Base-by-base conservation (phyloP, 441 rosid species). In the Aleurites moluccanus region DNA sequence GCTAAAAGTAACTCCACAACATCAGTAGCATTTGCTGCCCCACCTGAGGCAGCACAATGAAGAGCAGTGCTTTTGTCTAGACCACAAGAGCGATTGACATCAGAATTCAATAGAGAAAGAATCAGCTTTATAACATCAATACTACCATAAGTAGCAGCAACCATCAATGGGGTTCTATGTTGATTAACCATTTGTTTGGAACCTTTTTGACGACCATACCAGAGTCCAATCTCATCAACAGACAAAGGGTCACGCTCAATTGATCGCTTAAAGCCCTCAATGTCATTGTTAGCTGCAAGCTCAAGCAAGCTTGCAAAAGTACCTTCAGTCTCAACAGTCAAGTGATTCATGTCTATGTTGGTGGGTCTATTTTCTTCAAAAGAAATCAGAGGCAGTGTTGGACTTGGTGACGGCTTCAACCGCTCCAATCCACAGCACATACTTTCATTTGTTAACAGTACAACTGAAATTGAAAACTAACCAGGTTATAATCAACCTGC, bases 141-240 rank as follows among this genome's bases (percentile, higher is more conserved):
- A 47, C 90, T 88, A 52, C 92, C 94, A 79, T 88, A 91, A 11
- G 78, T 81, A n/a, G 88, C 86, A 68, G 90, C 86, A 55, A 87
- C 88, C 90, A 87, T 85, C 53, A 87, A 71, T 0, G 88, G 86
- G 4, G 88, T 85, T 61, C 86, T 79, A 28, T 81, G 72, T 63
- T 82, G 83, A 55, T 77, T 78, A 64, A 82, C 82, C 76, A 83
- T 81, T 76, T 79, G 85, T 64, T 84, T 87, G 10, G 80, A 76
- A 44, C 86, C 80, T 79, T 81, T 82, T 44, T 85, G 87, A 63
- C 87, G 82, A 59, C 84, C 75, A 75, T 88, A 90, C 97, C 95
- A 90, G 4, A 86, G 81, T 62, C 90, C 88, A 73, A 77, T 69
- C 67, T 80, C 83, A 64, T 80, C 75, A 52, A 88, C 72, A 67